Evolutionary conservation across 2,329 filamentous ascomycete species (phyloP).

Genomic region (Trichophyton mentagrophytes): DNA sequence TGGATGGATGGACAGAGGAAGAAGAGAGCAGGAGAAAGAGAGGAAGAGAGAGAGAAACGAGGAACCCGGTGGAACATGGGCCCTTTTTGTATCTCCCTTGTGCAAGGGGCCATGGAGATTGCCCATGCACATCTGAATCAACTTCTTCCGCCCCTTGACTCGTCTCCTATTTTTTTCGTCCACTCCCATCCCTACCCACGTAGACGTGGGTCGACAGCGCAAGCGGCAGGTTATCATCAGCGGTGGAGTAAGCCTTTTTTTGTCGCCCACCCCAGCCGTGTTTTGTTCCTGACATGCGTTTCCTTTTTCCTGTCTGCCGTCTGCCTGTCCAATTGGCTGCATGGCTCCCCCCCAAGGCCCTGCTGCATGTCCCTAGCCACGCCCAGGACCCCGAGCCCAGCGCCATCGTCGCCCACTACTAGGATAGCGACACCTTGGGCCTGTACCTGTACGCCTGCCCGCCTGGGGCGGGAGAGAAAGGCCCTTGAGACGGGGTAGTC

Average conservation of each 20-base stretch:
- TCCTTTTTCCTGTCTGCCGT: neutral
- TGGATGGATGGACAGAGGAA: constrained; percentile 19
- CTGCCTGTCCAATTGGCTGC: neutral
- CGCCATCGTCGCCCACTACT: neutral
- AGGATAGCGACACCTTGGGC: neutral
- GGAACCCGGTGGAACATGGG: constrained; percentile 7
- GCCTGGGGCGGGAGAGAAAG: too few species aligned
- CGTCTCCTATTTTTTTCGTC: neutral
- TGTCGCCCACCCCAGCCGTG: neutral
- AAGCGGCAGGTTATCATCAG: constrained; percentile 2
- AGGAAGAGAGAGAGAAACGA: constrained; percentile 16
- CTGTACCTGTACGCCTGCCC: neutral
- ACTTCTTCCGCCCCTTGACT: neutral
- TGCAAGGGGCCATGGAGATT: constrained; percentile 11
- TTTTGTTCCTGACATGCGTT: neutral
- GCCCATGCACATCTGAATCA: constrained; percentile 2
- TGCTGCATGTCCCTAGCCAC: neutral
- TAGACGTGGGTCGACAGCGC: neutral
- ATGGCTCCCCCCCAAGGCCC: neutral
- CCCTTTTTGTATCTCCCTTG: constrained; percentile 14
- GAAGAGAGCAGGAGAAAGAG: constrained; percentile 13
- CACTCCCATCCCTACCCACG: neutral
- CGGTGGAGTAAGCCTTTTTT: neutral
- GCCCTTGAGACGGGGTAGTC: too few species aligned
- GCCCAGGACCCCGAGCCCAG: neutral